Conservation (phyloP, 176 grass and related monocot genomes). For the Zizania latifolia region DNA sequence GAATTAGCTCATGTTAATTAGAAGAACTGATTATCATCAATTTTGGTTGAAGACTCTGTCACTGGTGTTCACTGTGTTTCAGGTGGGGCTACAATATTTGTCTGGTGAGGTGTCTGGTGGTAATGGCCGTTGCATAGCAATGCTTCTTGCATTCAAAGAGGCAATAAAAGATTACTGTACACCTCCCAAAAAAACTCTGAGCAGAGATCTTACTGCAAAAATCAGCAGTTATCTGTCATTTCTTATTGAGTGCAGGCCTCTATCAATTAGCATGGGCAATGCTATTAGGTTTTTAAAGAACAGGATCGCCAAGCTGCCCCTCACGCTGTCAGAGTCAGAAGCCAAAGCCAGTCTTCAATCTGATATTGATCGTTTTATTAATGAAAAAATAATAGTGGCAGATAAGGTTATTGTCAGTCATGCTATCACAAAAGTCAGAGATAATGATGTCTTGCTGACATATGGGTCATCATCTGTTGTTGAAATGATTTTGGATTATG, state of each 20-base stretch:
- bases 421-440: slow-evolving; percentile 79
- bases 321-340: slow-evolving; percentile 64
- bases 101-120: slow-evolving; percentile 79
- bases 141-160: slow-evolving; percentile 86
- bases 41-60: slow-evolving; percentile 12
- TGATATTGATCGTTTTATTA: slow-evolving; percentile 90
- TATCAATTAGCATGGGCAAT: slow-evolving; percentile 96
- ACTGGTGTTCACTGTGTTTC: slow-evolving; percentile 9
- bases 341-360: slow-evolving; percentile 78
- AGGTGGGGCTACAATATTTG: slow-evolving; percentile 90
- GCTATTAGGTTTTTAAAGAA: slow-evolving; percentile 81
- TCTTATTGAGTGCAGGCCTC: slow-evolving; percentile 83
- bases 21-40: neutral
- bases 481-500: slow-evolving; percentile 82
- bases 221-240: slow-evolving; percentile 84
- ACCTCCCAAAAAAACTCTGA: slow-evolving; percentile 75
- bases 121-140: slow-evolving; percentile 88
- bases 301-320: slow-evolving; percentile 67
- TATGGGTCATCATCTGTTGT: slow-evolving; percentile 85
- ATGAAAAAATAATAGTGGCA: slow-evolving; percentile 83
- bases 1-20: slow-evolving; percentile 3
- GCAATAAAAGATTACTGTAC: slow-evolving; percentile 80
- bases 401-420: slow-evolving; percentile 85
- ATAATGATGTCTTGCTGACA: slow-evolving; percentile 80
- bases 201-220: slow-evolving; percentile 75